Evolutionary conservation across 805 yeast genomes (phyloP), one percentile per base, ranked within the genome.

Genomic region (Ascoidea rubescens): DNA sequence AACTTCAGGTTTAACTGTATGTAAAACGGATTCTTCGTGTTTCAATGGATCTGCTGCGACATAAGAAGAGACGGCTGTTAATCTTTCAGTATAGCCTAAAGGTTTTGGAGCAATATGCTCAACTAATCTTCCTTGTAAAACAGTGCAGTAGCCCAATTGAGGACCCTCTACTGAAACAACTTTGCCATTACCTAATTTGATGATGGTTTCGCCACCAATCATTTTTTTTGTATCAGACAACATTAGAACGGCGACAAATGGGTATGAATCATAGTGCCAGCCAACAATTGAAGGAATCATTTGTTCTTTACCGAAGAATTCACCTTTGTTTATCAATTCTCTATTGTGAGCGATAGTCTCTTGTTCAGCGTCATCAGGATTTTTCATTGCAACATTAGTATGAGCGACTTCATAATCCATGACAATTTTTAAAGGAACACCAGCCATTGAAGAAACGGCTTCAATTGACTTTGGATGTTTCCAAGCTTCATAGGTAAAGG

Each of bases 191-290:
- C 77, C 78, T 62, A 69, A 74, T 55, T 75, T 69, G 55, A 78
- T 67, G 32, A 74, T 68, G 2, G 83, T 78, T 60, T 78, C 84
- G 49, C 84, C 84, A 32, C 84, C 84, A 61, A 74, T 66, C 83
- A 79, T 78, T 48, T 69, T 64, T 2, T 72, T 56, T 6, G 84
- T 79, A 59, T 79, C 83, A 33, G 79, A 73, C 48, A 79, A 60
- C 85, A 79, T 79, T 55, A 79, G 67, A 14, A 79, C 84, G 63
- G 83, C 79, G 17, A 79, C 84, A 60, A 77, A 78, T 14, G 83
- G 84, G 52, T 77, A 78, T n/a, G 80, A 72, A 60, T 79, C 85
- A 51, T 67, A 62, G 66, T 79, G 84, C 85, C 85, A 79, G 33
- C 78, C 77, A 43, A 78, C 81, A 47, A 78, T 71, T 28, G 79